Evolutionary conservation across 2,329 filamentous ascomycete genomes (phyloP).

Genomic region (Didymella sp.): DNA sequence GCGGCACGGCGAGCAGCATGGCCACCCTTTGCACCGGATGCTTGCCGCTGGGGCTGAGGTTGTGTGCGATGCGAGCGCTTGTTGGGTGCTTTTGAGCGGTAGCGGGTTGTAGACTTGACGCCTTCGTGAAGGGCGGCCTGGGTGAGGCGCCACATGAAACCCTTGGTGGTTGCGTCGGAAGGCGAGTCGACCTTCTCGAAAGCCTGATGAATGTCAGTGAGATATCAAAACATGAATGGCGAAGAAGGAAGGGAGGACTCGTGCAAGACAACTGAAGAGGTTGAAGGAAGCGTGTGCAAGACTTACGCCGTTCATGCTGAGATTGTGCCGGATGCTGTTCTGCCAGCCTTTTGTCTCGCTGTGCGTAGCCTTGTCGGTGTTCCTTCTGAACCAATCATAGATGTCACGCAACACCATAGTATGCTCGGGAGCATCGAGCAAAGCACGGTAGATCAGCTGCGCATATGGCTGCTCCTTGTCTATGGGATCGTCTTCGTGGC

Average conservation of each 20-base stretch:
- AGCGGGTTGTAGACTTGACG: conserved; percentile 81
- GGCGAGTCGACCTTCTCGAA: conserved; percentile 61
- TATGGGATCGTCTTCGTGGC: conserved; percentile 26
- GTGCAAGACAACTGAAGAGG: not conserved
- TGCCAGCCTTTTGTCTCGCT: conserved; percentile 75
- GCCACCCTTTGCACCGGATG: conserved; percentile 56
- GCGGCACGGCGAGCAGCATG: conserved; percentile 49
- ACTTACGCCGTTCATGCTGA: conserved; percentile 92
- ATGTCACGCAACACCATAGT: conserved; percentile 84
- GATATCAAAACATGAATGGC: not conserved
- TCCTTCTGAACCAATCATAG: conserved; percentile 85
- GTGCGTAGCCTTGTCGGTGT: conserved; percentile 76
- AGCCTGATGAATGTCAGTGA: conserved; percentile 51
- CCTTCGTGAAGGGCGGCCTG: conserved; percentile 72
- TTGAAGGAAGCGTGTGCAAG: not conserved
- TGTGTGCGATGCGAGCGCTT: conserved; percentile 47
- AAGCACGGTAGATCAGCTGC: conserved; percentile 76
- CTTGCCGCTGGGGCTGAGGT: conserved; percentile 51
- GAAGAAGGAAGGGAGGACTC: not conserved
- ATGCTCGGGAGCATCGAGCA: conserved; percentile 70
- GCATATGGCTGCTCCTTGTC: conserved; percentile 75
- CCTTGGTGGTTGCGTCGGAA: conserved; percentile 67
- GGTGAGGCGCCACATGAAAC: conserved; percentile 78
- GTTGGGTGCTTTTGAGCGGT: conserved; percentile 56
- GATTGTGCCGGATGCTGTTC: conserved; percentile 93